Conservation (phyloP, 2,329 filamentous ascomycete genomes). For the Alternaria solani region DNA sequence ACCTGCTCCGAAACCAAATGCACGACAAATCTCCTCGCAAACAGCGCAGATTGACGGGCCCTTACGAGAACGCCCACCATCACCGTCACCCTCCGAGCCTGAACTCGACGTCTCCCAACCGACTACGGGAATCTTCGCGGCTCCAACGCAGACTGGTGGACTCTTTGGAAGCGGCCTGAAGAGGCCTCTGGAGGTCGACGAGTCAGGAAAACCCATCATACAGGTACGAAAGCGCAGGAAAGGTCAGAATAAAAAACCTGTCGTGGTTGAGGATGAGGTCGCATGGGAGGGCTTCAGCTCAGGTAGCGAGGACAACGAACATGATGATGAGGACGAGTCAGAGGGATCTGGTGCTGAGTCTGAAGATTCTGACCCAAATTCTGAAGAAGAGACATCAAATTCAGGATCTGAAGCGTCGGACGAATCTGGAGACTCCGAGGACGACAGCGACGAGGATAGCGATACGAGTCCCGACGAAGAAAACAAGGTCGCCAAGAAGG, state of each 20-base stretch:
- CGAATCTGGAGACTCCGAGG: constrained; percentile 34
- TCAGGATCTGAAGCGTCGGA: constrained; percentile 29
- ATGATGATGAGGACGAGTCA: constrained; percentile 35
- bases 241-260: constrained; percentile 54
- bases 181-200: constrained; percentile 80
- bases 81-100: constrained; percentile 24
- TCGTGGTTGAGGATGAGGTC: constrained; percentile 53
- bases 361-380: constrained; percentile 13
- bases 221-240: constrained; percentile 78
- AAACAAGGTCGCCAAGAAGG: constrained; percentile 51
- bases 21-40: constrained; percentile 2
- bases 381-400: constrained; percentile 14
- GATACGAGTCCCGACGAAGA: constrained; percentile 47
- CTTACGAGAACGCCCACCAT: constrained; percentile 26
- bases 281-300: constrained; percentile 71
- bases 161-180: constrained; percentile 81
- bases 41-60: constrained; percentile 1
- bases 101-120: constrained; percentile 22
- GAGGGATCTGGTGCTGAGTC: constrained; percentile 18
- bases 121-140: neutral
- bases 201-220: constrained; percentile 80
- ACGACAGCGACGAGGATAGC: constrained; percentile 45
- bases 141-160: constrained; percentile 18
- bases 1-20: neutral
- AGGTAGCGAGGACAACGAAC: constrained; percentile 47